Evolutionary conservation across 176 grass and related monocot species (phyloP).

Genomic region (Tillandsia fasciculata): DNA sequence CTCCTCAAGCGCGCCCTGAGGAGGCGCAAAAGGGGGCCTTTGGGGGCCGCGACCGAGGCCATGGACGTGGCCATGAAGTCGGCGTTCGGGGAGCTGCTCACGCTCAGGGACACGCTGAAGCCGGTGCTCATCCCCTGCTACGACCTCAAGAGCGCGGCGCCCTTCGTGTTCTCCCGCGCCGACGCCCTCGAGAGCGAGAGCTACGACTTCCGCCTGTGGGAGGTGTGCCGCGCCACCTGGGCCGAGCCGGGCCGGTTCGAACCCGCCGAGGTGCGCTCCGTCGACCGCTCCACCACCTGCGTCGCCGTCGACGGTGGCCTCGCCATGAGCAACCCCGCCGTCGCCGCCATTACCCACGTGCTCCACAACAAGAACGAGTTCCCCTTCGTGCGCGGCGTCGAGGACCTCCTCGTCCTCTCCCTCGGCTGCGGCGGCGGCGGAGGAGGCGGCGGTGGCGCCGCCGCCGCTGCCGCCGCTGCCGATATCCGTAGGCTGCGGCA

Average conservation of each 20-base stretch:
- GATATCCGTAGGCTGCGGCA: slow-evolving; percentile 37
- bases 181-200: slow-evolving; percentile 82
- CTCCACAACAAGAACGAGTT: slow-evolving; percentile 99
- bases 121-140: slow-evolving; percentile 86
- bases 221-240: slow-evolving; percentile 86
- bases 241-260: slow-evolving; percentile 77
- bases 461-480: slow-evolving; percentile 13
- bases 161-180: slow-evolving; percentile 83
- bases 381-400: slow-evolving; percentile 93
- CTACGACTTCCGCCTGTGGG: slow-evolving; percentile 92
- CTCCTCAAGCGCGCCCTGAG: background rate
- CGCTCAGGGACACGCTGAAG: slow-evolving; percentile 85
- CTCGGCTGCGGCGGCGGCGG: slow-evolving; percentile 55
- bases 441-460: slow-evolving; percentile 24
- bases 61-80: slow-evolving; percentile 55
- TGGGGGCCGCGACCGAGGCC: slow-evolving; percentile 43
- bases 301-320: slow-evolving; percentile 65
- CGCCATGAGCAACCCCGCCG: slow-evolving; percentile 78
- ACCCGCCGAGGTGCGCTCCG: slow-evolving; percentile 64
- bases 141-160: slow-evolving; percentile 67
- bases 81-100: slow-evolving; percentile 66
- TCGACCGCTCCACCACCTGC: slow-evolving; percentile 55
- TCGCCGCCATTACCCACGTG: slow-evolving; percentile 89
- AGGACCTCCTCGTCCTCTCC: slow-evolving; percentile 94
- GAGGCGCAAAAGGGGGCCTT: slow-evolving; percentile 30